These are phyloP conservation scores for Ampelocalamus luodianensis DNA, from an alignment of 176 grass and related monocot genomes.

Conservation along the genomic window DNA sequence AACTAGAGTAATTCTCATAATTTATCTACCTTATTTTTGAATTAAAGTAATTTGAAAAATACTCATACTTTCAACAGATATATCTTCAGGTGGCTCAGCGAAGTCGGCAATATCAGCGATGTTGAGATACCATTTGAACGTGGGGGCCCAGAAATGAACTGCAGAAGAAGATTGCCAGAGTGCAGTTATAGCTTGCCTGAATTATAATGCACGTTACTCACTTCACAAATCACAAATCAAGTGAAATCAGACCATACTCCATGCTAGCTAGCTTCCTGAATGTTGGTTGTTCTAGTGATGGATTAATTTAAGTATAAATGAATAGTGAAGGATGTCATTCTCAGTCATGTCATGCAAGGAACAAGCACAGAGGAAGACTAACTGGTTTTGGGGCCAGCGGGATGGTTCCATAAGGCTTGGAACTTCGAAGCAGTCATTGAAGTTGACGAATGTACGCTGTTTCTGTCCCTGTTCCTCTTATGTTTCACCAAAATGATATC, in stretches of 20 bases:
- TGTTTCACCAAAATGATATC: neutral
- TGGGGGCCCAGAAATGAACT: slow-evolving; percentile 86
- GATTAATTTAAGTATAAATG: neutral
- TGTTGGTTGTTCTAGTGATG: neutral
- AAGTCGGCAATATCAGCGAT: slow-evolving; percentile 82
- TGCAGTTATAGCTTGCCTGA: too few species aligned
- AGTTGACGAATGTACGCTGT: slow-evolving; percentile 5
- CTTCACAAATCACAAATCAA: too few species aligned
- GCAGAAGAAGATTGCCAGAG: neutral
- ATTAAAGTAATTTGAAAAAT: too few species aligned
- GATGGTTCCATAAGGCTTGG: slow-evolving; percentile 90
- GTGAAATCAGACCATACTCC: too few species aligned
- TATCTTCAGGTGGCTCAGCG: slow-evolving; percentile 69
- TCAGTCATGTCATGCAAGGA: neutral
- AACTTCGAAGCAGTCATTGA: slow-evolving; percentile 75
- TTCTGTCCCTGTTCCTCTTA: slow-evolving; percentile 1
- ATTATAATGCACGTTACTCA: too few species aligned
- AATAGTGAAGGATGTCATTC: neutral
- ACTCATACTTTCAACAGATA: too few species aligned
- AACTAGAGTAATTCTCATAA: too few species aligned
- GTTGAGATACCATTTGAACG: slow-evolving; percentile 78
- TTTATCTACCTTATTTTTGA: too few species aligned
- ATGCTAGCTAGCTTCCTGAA: neutral
- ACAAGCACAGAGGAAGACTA: neutral
- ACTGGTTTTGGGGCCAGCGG: slow-evolving; percentile 96